Base-by-base conservation (phyloP, 2,329 filamentous ascomycete species). In the Cytospora piceae region DNA sequence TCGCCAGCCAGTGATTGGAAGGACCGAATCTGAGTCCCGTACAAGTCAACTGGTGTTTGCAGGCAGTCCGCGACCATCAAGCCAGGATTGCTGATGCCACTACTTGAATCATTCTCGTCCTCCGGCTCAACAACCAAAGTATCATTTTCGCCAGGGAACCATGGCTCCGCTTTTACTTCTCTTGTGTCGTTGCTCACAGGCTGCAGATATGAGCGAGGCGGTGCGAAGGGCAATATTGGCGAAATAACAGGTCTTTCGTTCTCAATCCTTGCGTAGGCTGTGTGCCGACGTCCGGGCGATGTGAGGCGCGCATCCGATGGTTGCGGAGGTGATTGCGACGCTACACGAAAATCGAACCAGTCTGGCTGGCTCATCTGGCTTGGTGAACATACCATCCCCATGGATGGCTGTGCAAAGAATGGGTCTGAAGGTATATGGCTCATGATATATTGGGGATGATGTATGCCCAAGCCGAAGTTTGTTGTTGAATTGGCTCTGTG, bases 61-160 rank as follows among this genome's bases (percentile, higher is more conserved):
- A 79, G 66, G n/a, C 73, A 76, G 29, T 73, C 74, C 5, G 77
- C 75, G 0, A 80, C 75, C 57, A 79, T 72, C 5, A 76, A 73
- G 4, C 78, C 79, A n/a, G 79, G 75, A 29, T 80, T 76, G 54
- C 79, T 78, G 76, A 39, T 74, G 74, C 58, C 74, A 75, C 65
- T 75, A 75, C 64, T 74, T 6, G 79, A 75, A 34, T 79, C 77
- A 63, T 79, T 77, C 37, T 88, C 86, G 39, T 90, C 86, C 24
- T 88, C 87, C 1, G 85, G 87, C 39, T 87, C 85, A 12, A 78
- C 81, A 78, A 88, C 85, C 27, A 83, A 87, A n/a, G 81, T 27
- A 17, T 29, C 83, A 68, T 90, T 87, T 63, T 90, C 87, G 49
- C 86, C 85, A 63, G 81, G 80, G 58, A 83, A 80, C 69, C 83